phyloP scores from a whole-genome alignment of 768 basidiomycete genomes.

The Hydnomerulius pinastri region DNA sequence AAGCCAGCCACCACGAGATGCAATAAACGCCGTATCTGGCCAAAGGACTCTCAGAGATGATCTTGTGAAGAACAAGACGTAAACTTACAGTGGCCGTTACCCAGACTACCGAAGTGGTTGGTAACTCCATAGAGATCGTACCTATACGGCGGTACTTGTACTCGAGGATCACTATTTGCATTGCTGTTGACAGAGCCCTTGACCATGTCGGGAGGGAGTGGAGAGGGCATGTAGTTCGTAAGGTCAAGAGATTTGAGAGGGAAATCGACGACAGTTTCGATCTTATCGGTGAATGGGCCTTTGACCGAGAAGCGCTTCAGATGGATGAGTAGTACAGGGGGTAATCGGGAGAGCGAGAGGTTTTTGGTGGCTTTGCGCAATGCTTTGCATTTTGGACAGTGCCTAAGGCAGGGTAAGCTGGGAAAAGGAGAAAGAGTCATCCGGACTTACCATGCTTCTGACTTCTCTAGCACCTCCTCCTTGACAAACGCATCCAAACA shows the following conservation, averaged over 20 bases:
- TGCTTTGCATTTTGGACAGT: constrained; percentile 92
- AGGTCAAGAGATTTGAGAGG: constrained; percentile 64
- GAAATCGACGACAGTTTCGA: constrained; percentile 94
- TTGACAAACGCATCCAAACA: constrained; percentile 92
- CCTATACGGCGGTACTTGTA: constrained; percentile 83
- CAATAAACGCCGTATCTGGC: constrained; percentile 89
- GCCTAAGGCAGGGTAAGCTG: constrained; percentile 50
- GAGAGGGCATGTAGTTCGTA: constrained; percentile 85
- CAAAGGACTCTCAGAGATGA: background rate
- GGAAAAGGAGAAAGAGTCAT: background rate
- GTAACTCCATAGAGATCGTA: constrained; percentile 97
- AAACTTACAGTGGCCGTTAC: constrained; percentile 91
- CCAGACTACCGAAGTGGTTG: constrained; percentile 93
- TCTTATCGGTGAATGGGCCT: constrained; percentile 92
- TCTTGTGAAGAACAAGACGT: background rate
- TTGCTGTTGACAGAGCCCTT: constrained; percentile 43
- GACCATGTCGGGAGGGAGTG: constrained; percentile 65
- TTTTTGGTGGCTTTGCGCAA: constrained; percentile 85
- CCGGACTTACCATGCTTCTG: constrained; percentile 85
- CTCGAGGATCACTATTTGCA: constrained; percentile 67
- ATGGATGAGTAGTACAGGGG: constrained; percentile 90
- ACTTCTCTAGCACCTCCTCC: constrained; percentile 87
- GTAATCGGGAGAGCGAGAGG: constrained; percentile 88
- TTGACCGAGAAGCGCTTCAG: constrained; percentile 91
- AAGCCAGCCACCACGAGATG: constrained; percentile 85